These are phyloP conservation scores for Dictyostelium intermedium DNA, from an alignment of 78 protist genomes.

Conservation along the genomic window DNA sequence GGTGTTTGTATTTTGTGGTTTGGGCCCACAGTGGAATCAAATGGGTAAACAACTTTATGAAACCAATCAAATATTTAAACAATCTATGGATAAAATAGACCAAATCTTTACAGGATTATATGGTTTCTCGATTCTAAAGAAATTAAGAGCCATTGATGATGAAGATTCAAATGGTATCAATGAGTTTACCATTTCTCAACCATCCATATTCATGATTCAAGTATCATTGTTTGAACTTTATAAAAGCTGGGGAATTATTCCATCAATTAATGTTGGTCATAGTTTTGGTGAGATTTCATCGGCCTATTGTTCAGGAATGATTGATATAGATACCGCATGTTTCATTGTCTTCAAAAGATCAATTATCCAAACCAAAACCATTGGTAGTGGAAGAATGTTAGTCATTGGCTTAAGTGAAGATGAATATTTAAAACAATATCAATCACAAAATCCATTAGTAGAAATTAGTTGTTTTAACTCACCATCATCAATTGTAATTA, in stretches of 20 bases:
- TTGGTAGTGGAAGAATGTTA: constrained; percentile 59
- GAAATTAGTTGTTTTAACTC: constrained; percentile 54
- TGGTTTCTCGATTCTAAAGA: constrained; percentile 7
- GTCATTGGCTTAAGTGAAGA: background rate
- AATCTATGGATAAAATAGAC: constrained; percentile 6
- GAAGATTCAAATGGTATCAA: background rate
- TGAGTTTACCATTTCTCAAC: constrained; percentile 56
- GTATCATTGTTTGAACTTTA: constrained; percentile 24
- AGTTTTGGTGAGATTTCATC: constrained; percentile 71
- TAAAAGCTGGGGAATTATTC: constrained; percentile 19
- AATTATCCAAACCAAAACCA: background rate
- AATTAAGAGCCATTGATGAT: background rate
- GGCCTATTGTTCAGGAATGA: constrained; percentile 27
- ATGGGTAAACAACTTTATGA: constrained; percentile 28
- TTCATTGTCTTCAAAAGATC: constrained; percentile 17
- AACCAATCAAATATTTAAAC: background rate
- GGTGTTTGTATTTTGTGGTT: constrained; percentile 64
- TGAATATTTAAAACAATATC: background rate
- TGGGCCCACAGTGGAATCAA: constrained; percentile 70
- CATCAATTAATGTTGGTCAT: constrained; percentile 59
- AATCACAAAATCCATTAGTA: background rate
- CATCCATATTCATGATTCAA: constrained; percentile 52
- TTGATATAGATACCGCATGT: background rate
- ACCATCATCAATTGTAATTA: constrained; percentile 23
- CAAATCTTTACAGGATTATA: background rate